Evolutionary conservation across 257 asterid genomes (phyloP).

Genomic region (Thymus mandschuricus): DNA sequence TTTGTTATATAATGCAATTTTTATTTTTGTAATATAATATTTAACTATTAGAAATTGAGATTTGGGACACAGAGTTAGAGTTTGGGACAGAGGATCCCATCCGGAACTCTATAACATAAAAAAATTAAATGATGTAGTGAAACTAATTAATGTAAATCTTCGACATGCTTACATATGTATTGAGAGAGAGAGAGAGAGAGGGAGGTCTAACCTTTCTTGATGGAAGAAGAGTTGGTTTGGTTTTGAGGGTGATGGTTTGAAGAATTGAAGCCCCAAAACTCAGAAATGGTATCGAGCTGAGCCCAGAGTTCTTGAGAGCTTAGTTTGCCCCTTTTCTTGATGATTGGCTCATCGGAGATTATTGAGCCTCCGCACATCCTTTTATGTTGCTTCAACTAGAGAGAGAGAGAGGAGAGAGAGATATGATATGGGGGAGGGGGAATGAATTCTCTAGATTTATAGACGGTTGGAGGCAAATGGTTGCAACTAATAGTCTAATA

Average conservation of each 20-base stretch:
- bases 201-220: conserved; percentile 36
- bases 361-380: conserved; percentile 89
- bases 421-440: conserved; percentile 9
- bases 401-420: not conserved
- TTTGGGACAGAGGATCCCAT: too few species aligned
- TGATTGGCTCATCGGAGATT: conserved; percentile 67
- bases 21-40: too few species aligned
- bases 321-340: conserved; percentile 49
- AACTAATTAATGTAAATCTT: too few species aligned
- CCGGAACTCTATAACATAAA: too few species aligned
- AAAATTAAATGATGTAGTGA: too few species aligned
- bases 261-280: conserved; percentile 63
- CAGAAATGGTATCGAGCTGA: conserved; percentile 61
- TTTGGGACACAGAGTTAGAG: too few species aligned
- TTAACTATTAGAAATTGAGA: too few species aligned
- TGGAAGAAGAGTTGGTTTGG: conserved; percentile 27
- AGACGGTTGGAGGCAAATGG: conserved; percentile 26
- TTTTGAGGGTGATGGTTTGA: conserved; percentile 26
- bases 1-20: too few species aligned
- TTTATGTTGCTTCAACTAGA: not conserved
- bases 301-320: conserved; percentile 66
- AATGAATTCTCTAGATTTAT: conserved; percentile 28
- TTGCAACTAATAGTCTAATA: conserved; percentile 21
- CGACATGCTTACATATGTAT: too few species aligned
- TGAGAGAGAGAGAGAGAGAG: too few species aligned